These are phyloP conservation scores for Panaeolus cyanescens DNA, from an alignment of 768 basidiomycete species.

Conservation along the genomic window DNA sequence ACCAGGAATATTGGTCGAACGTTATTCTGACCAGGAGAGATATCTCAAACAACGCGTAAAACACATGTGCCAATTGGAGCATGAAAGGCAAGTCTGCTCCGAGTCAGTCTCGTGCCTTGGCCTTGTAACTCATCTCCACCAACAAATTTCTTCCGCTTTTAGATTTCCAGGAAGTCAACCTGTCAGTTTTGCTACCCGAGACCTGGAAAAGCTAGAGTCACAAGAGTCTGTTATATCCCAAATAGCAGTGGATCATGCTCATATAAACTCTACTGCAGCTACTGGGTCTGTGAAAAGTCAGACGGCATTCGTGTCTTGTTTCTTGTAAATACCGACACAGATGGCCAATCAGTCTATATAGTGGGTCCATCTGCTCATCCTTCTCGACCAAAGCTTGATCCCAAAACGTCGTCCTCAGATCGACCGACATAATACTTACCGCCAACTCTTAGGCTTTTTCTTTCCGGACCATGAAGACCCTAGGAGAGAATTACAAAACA, in stretches of 20 bases:
- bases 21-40: conserved; percentile 57
- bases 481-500: conserved; percentile 67
- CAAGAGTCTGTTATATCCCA: conserved; percentile 65
- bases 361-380: conserved; percentile 45
- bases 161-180: conserved; percentile 98
- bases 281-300: conserved; percentile 99
- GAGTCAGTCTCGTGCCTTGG: conserved; percentile 4
- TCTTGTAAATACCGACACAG: conserved; percentile 66
- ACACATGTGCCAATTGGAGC: conserved; percentile 61
- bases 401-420: conserved; percentile 54
- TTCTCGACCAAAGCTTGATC: neutral
- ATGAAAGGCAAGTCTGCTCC: conserved; percentile 53
- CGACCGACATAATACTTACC: conserved; percentile 91
- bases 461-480: conserved; percentile 89
- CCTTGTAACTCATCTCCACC: neutral
- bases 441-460: conserved; percentile 70
- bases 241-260: conserved; percentile 1
- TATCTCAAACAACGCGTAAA: conserved; percentile 71
- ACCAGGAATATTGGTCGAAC: conserved; percentile 60
- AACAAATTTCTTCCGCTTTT: conserved; percentile 10
- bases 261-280: conserved; percentile 48
- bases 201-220: conserved; percentile 75
- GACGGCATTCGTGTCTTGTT: conserved; percentile 93
- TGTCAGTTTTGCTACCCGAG: conserved; percentile 77
- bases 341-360: conserved; percentile 68